These are phyloP conservation scores for Cephalotrichum gorgonifer DNA, from an alignment of 2,329 filamentous ascomycete genomes.

Conservation along the genomic window DNA sequence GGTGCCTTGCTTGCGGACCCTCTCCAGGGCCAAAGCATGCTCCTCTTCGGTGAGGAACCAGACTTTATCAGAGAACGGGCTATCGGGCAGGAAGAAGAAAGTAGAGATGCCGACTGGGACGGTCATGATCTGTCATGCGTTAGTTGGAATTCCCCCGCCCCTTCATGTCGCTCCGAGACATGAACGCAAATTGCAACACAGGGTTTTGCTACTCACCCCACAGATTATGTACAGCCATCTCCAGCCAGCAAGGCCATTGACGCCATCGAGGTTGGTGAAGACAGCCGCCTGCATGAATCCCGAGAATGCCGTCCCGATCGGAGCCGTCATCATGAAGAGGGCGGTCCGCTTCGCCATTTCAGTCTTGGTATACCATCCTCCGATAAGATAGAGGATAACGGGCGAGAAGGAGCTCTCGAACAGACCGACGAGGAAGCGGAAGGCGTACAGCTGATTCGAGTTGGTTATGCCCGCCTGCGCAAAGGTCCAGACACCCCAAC, in stretches of 20 bases:
- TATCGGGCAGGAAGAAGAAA: constrained; percentile 39
- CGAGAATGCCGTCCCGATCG: constrained; percentile 30
- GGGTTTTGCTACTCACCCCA: background rate
- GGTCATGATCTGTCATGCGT: background rate
- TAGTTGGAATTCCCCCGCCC: too few species aligned
- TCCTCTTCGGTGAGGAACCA: constrained; percentile 4
- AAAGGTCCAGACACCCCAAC: constrained; percentile 28
- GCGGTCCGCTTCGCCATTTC: constrained; percentile 47
- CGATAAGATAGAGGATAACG: constrained; percentile 42
- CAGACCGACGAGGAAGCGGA: constrained; percentile 44
- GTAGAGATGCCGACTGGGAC: constrained; percentile 28
- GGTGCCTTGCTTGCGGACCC: constrained; percentile 1
- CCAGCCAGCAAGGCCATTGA: constrained; percentile 22
- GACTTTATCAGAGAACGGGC: constrained; percentile 1
- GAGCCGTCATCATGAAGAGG: constrained; percentile 47
- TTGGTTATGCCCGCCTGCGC: constrained; percentile 28
- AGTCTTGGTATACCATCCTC: constrained; percentile 47
- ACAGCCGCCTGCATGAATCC: constrained; percentile 19
- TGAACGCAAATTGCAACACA: background rate
- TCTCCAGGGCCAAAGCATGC: background rate
- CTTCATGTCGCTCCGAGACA: background rate
- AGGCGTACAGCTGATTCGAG: constrained; percentile 28
- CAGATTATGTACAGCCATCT: constrained; percentile 24
- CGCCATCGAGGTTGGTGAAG: constrained; percentile 21
- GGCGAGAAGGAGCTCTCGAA: constrained; percentile 46